Conservation (phyloP, 2,329 filamentous ascomycete genomes). For the Stemphylium lycopersici region DNA sequence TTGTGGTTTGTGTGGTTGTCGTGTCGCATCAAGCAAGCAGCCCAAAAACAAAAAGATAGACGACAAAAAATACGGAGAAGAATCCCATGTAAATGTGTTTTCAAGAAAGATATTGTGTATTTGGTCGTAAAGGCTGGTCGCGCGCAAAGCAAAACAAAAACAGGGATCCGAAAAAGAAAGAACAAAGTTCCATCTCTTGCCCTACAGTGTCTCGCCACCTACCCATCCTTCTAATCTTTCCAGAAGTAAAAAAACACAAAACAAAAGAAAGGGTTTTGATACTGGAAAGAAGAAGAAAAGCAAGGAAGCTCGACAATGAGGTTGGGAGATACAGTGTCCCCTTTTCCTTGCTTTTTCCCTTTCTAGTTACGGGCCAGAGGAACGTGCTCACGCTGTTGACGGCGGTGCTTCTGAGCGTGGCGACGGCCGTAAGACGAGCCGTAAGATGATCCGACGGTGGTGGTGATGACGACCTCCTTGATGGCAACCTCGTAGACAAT, state of each 20-base stretch:
- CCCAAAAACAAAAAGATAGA: neutral
- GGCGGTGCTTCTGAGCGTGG: constrained; percentile 33
- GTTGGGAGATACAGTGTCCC: neutral
- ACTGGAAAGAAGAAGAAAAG: neutral
- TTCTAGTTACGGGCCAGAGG: constrained; percentile 12
- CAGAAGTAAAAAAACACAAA: too few relatives aligned
- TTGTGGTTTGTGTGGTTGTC: too few relatives aligned
- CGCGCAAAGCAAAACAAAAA: too few relatives aligned
- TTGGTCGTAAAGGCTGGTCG: too few relatives aligned
- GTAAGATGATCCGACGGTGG: constrained; percentile 41
- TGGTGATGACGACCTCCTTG: constrained; percentile 52
- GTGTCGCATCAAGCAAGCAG: neutral
- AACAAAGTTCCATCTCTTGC: too few relatives aligned
- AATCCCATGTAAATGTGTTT: neutral
- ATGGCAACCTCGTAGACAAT: constrained; percentile 54
- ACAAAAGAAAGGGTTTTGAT: too few relatives aligned
- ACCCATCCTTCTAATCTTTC: too few relatives aligned
- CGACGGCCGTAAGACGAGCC: constrained; percentile 20
- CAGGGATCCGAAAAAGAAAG: too few relatives aligned
- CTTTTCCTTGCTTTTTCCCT: neutral
- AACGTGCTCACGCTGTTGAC: constrained; percentile 32
- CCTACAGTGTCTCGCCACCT: too few relatives aligned
- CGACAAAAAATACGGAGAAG: neutral
- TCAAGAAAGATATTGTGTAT: neutral
- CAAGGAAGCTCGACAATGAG: neutral